Base-by-base conservation (phyloP, 192 early-diverging fungal species). In the Podila epicladia region DNA sequence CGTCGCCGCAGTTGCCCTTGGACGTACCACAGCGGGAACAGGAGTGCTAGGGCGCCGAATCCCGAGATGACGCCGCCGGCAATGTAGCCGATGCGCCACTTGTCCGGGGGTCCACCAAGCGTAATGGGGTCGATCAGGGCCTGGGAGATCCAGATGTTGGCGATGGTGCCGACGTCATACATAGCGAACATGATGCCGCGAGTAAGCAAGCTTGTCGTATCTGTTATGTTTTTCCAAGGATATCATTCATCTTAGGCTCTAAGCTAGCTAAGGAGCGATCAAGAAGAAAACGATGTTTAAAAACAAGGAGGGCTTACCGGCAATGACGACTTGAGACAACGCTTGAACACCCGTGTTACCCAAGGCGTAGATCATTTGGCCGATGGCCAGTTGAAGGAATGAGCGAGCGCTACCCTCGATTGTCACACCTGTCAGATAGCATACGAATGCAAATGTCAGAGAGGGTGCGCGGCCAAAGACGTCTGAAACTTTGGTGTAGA, bases 11-110 rank as follows among this genome's bases (percentile, higher is more conserved):
- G 28, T 29, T 59, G n/a, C 12, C 4, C 22, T 2, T 59, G 58
- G 58, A 59, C 58, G 24, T 59, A 59, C 58, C 58, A 59, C 58
- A 59, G 58, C 12, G 58, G 58, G 12, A 59, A 12, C 58, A 59
- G 24, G 12, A 59, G 28, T 20, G 58, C 58, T 5, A 59, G 12
- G n/a, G 58, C 28, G 12, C 58, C 58, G 22, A 59, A 12, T 15
- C n/a, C 28, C 12, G 24, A 20, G 58, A 59, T 24, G 28, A 59
- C 9, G 19, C 58, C 58, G 12, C n/a, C 28, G 58, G 28, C 28
- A 28, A 59, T 29, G 58, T 28, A 59, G 2, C 58, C 28, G 24
- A 59, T 59, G 58, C 58, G 58, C 58, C 58, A 59, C 58, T 59
- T 59, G 58, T 59, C 58, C 24, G n/a, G n/a, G 12, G 58, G 24